Base-by-base conservation (phyloP, 371 early-diverging fungal genomes). In the Mucor mucedo region DNA sequence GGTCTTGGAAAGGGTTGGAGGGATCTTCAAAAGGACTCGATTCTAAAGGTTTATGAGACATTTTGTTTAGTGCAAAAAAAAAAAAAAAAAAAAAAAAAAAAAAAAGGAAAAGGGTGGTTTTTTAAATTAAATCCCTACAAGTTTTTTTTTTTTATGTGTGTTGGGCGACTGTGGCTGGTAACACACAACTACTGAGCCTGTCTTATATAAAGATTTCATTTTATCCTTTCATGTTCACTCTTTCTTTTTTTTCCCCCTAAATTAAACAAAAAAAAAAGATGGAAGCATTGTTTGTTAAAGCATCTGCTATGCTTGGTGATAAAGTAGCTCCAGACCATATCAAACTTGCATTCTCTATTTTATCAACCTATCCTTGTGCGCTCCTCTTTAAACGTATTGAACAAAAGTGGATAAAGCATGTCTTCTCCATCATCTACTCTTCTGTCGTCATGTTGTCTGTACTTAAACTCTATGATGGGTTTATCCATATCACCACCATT, bases 401-500 rank as follows among this genome's bases (percentile, higher is more conserved):
- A 63, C 59, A 77, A 73, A 60, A 68, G 78, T 44, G 62, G 6
- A 47, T 81, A n/a, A 89, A 88, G 54, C 94, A 96, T 71, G 10
- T 86, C 11, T 93, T 84, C 66, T 93, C 93, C 3, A 84, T 94
- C 52, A 35, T 79, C 5, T 76, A 83, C 33, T 86, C 91, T 0
- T 67, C 83, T 14, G 71, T 87, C 33, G 73, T 92, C 4, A 86
- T 89, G 66, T 69, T 88, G 8, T 66, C 64, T 5, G 66, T 95
- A 10, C 85, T 93, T 44, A 76, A 78, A 38, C 74, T 87, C 27
- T 73, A 72, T 5, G 60, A 63, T 42, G 94, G 93, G 0, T 78
- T 91, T 56, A 62, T 85, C 44, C 92, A 91, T 54, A 74, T 94
- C n/a, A 48, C 85, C 2, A 52, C 71, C n/a, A 79, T 83, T 29